Evolutionary conservation across 1,284 basidiomycete genomes (phyloP).

Genomic region (Naganishia sp.): DNA sequence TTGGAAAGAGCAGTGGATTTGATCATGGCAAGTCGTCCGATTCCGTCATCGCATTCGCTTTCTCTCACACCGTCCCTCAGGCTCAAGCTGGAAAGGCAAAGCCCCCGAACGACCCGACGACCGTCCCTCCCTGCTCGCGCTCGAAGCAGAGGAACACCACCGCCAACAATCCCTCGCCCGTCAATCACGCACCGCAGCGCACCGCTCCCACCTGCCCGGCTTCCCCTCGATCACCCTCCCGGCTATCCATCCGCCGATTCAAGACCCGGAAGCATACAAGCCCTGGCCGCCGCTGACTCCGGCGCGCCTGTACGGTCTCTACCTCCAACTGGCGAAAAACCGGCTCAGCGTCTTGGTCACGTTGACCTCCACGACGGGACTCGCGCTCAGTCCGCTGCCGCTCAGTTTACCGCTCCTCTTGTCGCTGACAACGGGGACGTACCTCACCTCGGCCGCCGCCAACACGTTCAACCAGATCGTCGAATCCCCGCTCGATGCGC

Average conservation of each 20-base stretch:
- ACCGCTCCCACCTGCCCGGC: constrained; percentile 13
- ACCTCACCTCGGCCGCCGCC: constrained; percentile 87
- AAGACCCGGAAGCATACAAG: constrained; percentile 15
- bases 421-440: constrained; percentile 83
- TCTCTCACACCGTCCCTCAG: background rate
- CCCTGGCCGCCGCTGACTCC: constrained; percentile 7
- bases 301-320: constrained; percentile 64
- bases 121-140: constrained; percentile 11
- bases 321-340: constrained; percentile 82
- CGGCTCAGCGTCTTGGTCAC: constrained; percentile 86
- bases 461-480: constrained; percentile 94
- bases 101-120: constrained; percentile 17
- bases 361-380: constrained; percentile 87
- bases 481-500: constrained; percentile 93
- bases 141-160: constrained; percentile 22
- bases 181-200: background rate
- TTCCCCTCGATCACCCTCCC: constrained; percentile 13
- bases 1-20: background rate
- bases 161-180: constrained; percentile 17
- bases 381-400: constrained; percentile 86
- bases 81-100: constrained; percentile 23
- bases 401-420: constrained; percentile 79
- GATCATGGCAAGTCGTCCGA: too few species aligned
- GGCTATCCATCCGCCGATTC: constrained; percentile 12
- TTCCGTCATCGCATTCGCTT: background rate